These are phyloP conservation scores for Castanospermum australe DNA, from an alignment of 306 rosid genomes.

Conservation along the genomic window DNA sequence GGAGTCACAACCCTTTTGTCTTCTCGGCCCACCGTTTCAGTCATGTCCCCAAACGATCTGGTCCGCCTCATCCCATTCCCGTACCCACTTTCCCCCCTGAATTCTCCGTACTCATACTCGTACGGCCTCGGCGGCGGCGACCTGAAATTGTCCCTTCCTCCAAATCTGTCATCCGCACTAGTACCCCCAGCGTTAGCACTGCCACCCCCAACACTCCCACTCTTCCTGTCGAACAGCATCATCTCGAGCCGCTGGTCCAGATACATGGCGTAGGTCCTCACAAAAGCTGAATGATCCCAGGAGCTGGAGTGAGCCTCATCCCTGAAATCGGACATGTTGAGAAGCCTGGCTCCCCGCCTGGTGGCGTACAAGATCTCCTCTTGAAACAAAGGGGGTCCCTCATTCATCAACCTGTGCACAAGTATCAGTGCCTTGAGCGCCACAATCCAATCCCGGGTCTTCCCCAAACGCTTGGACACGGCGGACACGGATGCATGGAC, in stretches of 20 bases:
- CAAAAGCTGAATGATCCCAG: constrained; percentile 95
- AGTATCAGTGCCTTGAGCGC: constrained; percentile 81
- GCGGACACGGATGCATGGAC: constrained; percentile 72
- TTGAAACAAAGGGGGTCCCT: constrained; percentile 73
- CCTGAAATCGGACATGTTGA: constrained; percentile 83
- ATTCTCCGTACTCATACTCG: constrained; percentile 68
- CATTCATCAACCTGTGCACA: constrained; percentile 75
- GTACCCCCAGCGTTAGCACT: constrained; percentile 5
- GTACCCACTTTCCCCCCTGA: constrained; percentile 48
- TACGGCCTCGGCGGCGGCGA: constrained; percentile 75
- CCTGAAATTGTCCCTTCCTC: constrained; percentile 62
- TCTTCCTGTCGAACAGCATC: constrained; percentile 61
- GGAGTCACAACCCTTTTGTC: constrained; percentile 71
- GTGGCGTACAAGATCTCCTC: constrained; percentile 93
- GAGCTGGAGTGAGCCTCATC: constrained; percentile 98
- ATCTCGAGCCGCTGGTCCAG: constrained; percentile 89
- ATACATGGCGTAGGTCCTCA: constrained; percentile 83
- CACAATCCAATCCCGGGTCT: constrained; percentile 98
- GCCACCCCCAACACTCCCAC: constrained; percentile 15
- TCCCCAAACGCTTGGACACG: constrained; percentile 81
- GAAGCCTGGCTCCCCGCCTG: constrained; percentile 83
- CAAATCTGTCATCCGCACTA: constrained; percentile 49
- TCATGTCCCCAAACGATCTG: constrained; percentile 88
- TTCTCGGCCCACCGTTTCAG: constrained; percentile 47
- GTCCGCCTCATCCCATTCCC: constrained; percentile 75